phyloP scores from a whole-genome alignment of 2,329 filamentous ascomycete species.

The Hypoxylon sp. region DNA sequence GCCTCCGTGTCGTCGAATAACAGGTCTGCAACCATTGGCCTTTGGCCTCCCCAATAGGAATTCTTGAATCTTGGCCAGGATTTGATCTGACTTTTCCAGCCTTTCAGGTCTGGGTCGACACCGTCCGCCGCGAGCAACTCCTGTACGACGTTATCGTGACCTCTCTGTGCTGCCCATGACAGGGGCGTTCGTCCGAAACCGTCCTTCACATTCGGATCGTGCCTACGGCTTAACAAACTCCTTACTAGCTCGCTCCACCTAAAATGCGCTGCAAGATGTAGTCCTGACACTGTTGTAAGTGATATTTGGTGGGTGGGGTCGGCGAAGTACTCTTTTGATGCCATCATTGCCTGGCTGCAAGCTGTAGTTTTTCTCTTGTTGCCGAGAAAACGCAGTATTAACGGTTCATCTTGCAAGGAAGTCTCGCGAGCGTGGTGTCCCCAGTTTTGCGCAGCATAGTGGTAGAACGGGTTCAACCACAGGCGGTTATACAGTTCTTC shows the following conservation, averaged over 20 bases:
- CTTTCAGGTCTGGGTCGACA: neutral
- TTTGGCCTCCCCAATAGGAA: no score
- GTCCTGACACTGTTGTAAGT: neutral
- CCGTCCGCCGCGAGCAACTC: no score
- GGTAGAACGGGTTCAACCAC: neutral
- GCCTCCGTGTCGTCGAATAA: no score
- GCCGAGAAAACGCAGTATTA: neutral
- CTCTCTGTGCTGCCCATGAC: neutral
- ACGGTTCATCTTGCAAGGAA: neutral
- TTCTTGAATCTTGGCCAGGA: no score
- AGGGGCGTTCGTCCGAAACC: neutral
- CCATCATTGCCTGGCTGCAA: neutral
- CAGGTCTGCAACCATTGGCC: no score
- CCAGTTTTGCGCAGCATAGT: constrained; percentile 18
- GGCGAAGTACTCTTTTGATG: neutral
- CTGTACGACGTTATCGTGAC: neutral
- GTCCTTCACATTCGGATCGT: constrained; percentile 2
- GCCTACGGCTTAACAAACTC: neutral
- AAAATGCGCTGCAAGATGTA: constrained; percentile 1
- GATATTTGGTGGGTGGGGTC: neutral
- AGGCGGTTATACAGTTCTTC: neutral
- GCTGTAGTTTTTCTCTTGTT: neutral
- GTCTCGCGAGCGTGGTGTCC: constrained; percentile 8
- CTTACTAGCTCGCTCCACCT: no score
- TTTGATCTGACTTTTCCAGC: no score